Conservation (phyloP, 768 basidiomycete species). For the Mycena galopus region DNA sequence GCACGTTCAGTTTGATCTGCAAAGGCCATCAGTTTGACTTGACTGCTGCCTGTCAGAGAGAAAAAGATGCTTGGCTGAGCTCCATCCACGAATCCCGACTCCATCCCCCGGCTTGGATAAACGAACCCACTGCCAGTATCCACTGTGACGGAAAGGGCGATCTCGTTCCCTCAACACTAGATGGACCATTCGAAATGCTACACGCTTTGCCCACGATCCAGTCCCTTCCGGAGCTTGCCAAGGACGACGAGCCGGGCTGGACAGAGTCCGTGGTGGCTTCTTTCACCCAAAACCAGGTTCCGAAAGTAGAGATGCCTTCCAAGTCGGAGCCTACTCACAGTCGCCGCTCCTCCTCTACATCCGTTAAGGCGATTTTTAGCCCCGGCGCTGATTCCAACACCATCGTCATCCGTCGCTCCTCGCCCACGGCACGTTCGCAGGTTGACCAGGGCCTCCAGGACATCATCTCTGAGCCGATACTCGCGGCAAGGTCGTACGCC, state of each 20-base stretch:
- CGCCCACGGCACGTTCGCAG: slow-evolving; percentile 72
- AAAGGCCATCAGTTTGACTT: slow-evolving; percentile 86
- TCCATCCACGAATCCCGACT: slow-evolving; percentile 69
- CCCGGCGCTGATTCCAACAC: slow-evolving; percentile 67
- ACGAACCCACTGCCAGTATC: slow-evolving; percentile 76
- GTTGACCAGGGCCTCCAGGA: slow-evolving; percentile 87
- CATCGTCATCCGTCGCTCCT: slow-evolving; percentile 76
- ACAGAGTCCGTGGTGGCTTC: slow-evolving; percentile 53
- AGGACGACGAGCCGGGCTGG: slow-evolving; percentile 47
- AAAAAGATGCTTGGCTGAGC: slow-evolving; percentile 90
- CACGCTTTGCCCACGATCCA: slow-evolving; percentile 66
- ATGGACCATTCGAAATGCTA: slow-evolving; percentile 55
- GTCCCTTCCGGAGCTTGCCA: slow-evolving; percentile 64
- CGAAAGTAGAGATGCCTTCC: slow-evolving; percentile 29
- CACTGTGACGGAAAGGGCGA: slow-evolving; percentile 60
- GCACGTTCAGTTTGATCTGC: slow-evolving; percentile 80
- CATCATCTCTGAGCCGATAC: slow-evolving; percentile 81
- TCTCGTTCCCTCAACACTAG: slow-evolving; percentile 49
- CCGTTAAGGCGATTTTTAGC: slow-evolving; percentile 71
- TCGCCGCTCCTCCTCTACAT: slow-evolving; percentile 74
- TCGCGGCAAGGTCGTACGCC: slow-evolving; percentile 76
- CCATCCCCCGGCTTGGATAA: slow-evolving; percentile 62
- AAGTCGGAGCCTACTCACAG: slow-evolving; percentile 49
- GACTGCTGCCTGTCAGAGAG: slow-evolving; percentile 84
- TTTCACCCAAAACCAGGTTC: slow-evolving; percentile 37